Base-by-base conservation (phyloP, 495 filamentous ascomycete genomes). In the Lasiosphaeria hispida region DNA sequence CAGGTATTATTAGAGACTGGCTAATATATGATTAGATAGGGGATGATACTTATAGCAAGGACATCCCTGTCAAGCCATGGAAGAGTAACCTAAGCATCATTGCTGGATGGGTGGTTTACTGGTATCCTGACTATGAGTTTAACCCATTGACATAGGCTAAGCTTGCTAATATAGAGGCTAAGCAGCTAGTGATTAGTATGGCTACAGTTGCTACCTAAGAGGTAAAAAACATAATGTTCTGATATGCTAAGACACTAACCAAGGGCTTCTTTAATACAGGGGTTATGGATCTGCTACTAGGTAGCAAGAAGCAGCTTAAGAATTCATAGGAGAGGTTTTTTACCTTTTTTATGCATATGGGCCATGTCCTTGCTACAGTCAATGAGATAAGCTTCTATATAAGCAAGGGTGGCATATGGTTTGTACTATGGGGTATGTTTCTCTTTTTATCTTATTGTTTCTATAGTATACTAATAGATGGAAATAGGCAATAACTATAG, bases 301-400 rank as follows among this genome's bases (percentile, higher is more conserved):
- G 87, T 4, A 85, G 85, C 14, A 78, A 85, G 47, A 98, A 98
- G 80, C 81, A 86, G 60, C 81, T 84, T n/a, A 98, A 97, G 78
- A 96, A 96, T 64, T 86, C 87, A 4, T 82, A 93, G 49, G 90
- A 87, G 72, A 96, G 96, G 87, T 91, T 96, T 61, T 89, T 97
- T 86, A 87, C 88, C 0, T 97, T 98, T 67, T 97, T 94, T 69
- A 87, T 98, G 34, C 84, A 88, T 55, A 71, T 77, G 15, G 94
- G 94, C 7, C 81, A 84, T 47, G 91, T 96, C 35, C 69, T 77
- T 62, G 89, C 89, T 30, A 86, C 83, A 45, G 83, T 97, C 10
- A 88, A 88, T 58, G 86, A 87, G n/a, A 89, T 84, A n/a, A 77
- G 78, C 60, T 97, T 96, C 67, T 81, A 85, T 57, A 89, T 96